phyloP scores from a whole-genome alignment of 2,329 filamentous ascomycete genomes.

The Ophiobolus disseminans region DNA sequence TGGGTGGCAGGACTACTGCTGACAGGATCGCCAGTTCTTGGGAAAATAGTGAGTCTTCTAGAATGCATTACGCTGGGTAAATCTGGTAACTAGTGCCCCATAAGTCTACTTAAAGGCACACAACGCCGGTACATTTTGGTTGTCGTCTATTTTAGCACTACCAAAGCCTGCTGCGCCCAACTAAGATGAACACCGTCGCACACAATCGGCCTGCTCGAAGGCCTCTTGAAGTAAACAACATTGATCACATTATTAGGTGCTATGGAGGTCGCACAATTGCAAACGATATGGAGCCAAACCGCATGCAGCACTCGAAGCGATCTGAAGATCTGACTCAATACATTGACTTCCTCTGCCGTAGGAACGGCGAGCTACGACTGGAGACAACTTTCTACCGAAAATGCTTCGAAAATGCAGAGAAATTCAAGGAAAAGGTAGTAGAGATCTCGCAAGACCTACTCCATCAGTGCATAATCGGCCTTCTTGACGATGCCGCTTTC shows the following conservation, averaged over 20 bases:
- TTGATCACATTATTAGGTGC: conserved; percentile 18
- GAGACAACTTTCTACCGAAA: conserved; percentile 21
- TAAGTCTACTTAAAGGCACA: too few species aligned
- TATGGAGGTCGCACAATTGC: conserved; percentile 16
- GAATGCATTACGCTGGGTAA: too few species aligned
- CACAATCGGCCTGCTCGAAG: too few species aligned
- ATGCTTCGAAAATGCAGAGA: conserved; percentile 11
- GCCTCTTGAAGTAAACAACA: conserved; percentile 13
- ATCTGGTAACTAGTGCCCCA: too few species aligned
- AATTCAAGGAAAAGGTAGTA: conserved; percentile 14
- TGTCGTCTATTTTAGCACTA: too few species aligned
- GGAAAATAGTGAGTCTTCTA: conserved; percentile 16
- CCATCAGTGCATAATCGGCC: conserved; percentile 14
- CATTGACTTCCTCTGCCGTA: conserved; percentile 14
- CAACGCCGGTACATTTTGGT: too few species aligned
- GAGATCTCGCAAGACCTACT: conserved; percentile 16
- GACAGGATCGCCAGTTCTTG: conserved; percentile 2
- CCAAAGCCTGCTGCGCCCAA: too few species aligned
- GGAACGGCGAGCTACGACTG: conserved; percentile 16
- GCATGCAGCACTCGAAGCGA: conserved; percentile 18
- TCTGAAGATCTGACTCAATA: conserved; percentile 4
- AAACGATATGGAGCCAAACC: conserved; percentile 15
- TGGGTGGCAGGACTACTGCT: conserved; percentile 1
- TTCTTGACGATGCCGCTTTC: conserved; percentile 12
- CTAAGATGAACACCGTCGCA: too few species aligned